Conservation (phyloP, 2,329 filamentous ascomycete genomes). For the Fusarium tricinctum region DNA sequence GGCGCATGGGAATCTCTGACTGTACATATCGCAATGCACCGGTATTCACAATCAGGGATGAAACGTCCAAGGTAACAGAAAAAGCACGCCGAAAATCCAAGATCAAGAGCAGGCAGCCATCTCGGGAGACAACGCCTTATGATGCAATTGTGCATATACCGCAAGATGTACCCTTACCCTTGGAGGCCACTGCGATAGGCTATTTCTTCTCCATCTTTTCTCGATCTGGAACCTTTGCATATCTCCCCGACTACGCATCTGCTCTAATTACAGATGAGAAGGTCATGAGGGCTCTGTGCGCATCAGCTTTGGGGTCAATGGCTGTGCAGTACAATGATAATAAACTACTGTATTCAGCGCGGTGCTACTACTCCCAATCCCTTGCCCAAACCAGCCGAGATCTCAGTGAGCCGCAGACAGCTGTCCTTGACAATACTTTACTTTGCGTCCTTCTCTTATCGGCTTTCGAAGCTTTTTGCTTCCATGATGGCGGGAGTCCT, state of each 20-base stretch:
- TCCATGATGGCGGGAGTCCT: background rate
- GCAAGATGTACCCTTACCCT: background rate
- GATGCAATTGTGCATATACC: background rate
- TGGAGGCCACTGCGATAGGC: conserved; percentile 1
- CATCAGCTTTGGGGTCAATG: conserved; percentile 13
- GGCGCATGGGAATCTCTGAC: background rate
- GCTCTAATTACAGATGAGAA: background rate
- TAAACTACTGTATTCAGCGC: background rate
- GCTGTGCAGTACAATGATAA: background rate
- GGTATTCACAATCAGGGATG: background rate
- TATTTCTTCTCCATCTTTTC: conserved; percentile 11
- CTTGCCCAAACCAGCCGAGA: background rate
- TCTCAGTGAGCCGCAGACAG: background rate
- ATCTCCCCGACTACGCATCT: background rate
- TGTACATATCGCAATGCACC: background rate
- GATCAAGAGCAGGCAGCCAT: background rate
- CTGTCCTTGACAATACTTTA: background rate
- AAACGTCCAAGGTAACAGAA: background rate
- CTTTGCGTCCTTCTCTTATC: conserved; percentile 5
- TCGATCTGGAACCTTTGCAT: conserved; percentile 2
- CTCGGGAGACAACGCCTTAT: background rate
- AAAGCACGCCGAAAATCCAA: background rate
- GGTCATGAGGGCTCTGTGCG: conserved; percentile 1
- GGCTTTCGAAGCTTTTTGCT: conserved; percentile 2
- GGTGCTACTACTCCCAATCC: conserved; percentile 1